phyloP scores from a whole-genome alignment of 2,329 filamentous ascomycete species.

The Hirsutella minnesotensis region DNA sequence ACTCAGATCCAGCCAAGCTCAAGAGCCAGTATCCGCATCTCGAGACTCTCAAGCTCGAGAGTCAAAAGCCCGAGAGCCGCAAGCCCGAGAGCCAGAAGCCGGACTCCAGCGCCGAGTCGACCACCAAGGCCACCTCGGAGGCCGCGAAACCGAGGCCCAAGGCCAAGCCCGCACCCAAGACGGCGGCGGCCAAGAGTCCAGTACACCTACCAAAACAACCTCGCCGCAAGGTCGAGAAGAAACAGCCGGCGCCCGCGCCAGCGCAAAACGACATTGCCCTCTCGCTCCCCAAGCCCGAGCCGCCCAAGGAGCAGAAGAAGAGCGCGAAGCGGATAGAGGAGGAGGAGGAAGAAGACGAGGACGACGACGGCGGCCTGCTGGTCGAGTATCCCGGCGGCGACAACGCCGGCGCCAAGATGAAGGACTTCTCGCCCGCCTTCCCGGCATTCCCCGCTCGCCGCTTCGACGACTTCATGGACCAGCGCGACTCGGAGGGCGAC shows the following conservation, averaged over 20 bases:
- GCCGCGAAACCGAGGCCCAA: neutral
- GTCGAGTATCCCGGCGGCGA: slow-evolving; percentile 47
- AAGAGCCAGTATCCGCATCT: slow-evolving; percentile 58
- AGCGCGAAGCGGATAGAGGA: slow-evolving; percentile 21
- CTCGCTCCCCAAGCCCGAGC: slow-evolving; percentile 19
- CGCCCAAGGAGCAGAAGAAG: slow-evolving; percentile 16
- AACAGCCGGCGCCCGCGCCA: slow-evolving; percentile 16
- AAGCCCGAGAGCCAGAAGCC: neutral
- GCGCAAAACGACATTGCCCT: slow-evolving; percentile 24
- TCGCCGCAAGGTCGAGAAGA: slow-evolving; percentile 16
- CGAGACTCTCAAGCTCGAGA: slow-evolving; percentile 11
- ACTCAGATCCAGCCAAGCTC: slow-evolving; percentile 50
- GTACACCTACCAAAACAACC: slow-evolving; percentile 3
- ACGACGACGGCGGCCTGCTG: slow-evolving; percentile 44
- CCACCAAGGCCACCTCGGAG: slow-evolving; percentile 14
- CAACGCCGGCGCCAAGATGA: slow-evolving; percentile 13
- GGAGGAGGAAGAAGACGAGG: slow-evolving; percentile 41
- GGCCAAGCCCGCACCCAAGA: slow-evolving; percentile 11
- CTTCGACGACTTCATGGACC: slow-evolving; percentile 42
- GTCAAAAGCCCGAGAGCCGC: neutral
- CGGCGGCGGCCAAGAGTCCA: slow-evolving; percentile 8
- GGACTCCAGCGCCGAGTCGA: neutral
- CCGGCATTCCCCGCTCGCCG: slow-evolving; percentile 35
- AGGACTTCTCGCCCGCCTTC: slow-evolving; percentile 38
- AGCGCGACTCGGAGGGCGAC: slow-evolving; percentile 33